Conservation (phyloP, 139 green algal species). For the Coccomyxa sp. region DNA sequence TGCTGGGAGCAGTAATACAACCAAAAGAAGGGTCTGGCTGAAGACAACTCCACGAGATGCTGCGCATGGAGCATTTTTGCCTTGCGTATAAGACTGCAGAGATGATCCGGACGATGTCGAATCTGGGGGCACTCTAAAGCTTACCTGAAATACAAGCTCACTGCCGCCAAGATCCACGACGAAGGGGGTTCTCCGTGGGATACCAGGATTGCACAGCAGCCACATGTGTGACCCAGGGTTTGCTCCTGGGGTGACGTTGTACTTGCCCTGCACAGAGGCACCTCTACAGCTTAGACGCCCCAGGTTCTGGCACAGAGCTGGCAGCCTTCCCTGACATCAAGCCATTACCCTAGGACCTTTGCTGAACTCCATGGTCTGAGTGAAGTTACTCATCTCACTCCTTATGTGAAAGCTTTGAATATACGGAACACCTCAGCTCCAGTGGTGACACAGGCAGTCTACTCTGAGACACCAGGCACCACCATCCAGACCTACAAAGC, state of each 20-base stretch:
- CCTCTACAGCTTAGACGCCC: too few species aligned
- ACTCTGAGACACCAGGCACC: too few species aligned
- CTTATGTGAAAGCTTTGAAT: too few species aligned
- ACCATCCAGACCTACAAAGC: too few species aligned
- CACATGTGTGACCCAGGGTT: neutral
- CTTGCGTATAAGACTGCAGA: neutral
- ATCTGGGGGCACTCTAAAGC: neutral
- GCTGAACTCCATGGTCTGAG: too few species aligned
- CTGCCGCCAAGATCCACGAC: neutral
- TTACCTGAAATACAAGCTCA: neutral
- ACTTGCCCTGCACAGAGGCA: neutral
- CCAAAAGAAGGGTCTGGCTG: neutral
- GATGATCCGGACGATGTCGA: neutral
- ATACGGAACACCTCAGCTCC: too few species aligned
- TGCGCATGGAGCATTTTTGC: too few species aligned
- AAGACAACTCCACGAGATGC: neutral
- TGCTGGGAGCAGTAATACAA: neutral
- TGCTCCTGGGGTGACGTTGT: neutral
- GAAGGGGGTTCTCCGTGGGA: neutral
- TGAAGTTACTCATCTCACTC: too few species aligned
- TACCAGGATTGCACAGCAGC: neutral
- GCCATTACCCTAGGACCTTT: too few species aligned
- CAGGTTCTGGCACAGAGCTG: too few species aligned
- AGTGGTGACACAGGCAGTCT: too few species aligned
- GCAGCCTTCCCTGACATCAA: too few species aligned